Evolutionary conservation across 352 stramenopile species (phyloP), one percentile per base, ranked within the genome.

Genomic region (Pythium brachiatum): DNA sequence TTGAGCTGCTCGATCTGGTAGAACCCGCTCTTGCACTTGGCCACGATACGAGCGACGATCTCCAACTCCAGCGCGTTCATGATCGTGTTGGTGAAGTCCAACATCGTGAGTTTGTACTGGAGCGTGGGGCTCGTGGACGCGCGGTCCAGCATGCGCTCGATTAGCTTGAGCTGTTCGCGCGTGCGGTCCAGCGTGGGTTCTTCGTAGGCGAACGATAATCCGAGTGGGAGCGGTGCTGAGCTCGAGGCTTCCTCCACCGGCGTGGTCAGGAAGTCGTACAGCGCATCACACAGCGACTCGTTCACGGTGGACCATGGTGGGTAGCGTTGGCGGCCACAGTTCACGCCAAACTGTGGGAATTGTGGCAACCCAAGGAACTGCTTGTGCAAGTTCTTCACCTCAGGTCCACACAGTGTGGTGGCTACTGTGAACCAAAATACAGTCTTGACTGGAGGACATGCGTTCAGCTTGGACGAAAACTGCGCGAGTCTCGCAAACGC

Each of bases 1-100:
- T 16, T 21, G 8, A 62, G 2, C 31, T 62, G 27, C 23, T 55
- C 43, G 16, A 62, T 16, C 9, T 48, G 43, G 44, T 55, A 55
- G 38, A 46, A 46, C 12, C 38, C 38, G 38, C 20, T 39, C n/a
- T 26, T 34, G 21, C 41, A 62, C 56, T 62, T 55, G 43, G 29
- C 27, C 13, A 57, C 27, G 5, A 71, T 63, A 32, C 64, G 29
- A 8, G 64, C 48, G 3, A 61, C 4, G 12, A 68, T 53, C 9
- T 41, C 31, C 3, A 68, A 26, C 6, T 71, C 59, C 13, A 16
- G 31, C 20, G n/a, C 1, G 5, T 31, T 38, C 52, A 71, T 38
- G 8, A 3, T 2, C 11, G 60, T 43, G 1, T 46, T 12, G 15
- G 46, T 64, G 3, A 68, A 36, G 7, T 62, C n/a, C 20, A 71